A percentile compares a stretch with the other conserved stretches of the same genome.
Evolutionary conservation across 2,329 filamentous ascomycete species (phyloP).

Genomic region (Ceratocystis destructans): DNA sequence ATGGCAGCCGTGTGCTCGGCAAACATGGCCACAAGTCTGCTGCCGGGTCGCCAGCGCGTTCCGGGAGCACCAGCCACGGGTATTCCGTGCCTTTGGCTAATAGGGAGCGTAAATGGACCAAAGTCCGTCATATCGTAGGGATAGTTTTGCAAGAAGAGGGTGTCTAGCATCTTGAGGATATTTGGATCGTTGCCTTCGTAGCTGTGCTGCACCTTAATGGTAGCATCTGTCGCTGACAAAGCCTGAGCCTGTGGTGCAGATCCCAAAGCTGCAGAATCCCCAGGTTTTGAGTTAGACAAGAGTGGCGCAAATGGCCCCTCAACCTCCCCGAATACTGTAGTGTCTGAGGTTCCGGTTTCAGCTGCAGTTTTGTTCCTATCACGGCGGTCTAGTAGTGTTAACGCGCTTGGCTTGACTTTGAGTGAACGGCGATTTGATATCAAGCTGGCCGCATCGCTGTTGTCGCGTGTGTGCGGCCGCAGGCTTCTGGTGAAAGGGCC

Average conservation of each 20-base stretch:
- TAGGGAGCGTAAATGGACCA: constrained; percentile 44
- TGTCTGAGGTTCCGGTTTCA: constrained; percentile 45
- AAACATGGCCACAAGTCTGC: constrained; percentile 74
- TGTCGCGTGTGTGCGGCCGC: not conserved
- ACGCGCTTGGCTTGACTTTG: constrained; percentile 42
- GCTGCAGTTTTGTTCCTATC: constrained; percentile 45
- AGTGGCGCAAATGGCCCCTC: constrained; percentile 38
- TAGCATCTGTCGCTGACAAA: not conserved
- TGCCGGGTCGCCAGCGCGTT: constrained; percentile 60
- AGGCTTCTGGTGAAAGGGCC: not conserved
- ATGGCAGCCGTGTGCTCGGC: constrained; percentile 74
- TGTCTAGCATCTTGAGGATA: constrained; percentile 60
- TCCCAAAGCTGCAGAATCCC: not conserved
- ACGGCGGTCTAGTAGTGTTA: constrained; percentile 45
- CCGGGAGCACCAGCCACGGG: constrained; percentile 33
- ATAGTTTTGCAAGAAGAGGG: constrained; percentile 65
- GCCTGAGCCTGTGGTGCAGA: not conserved
- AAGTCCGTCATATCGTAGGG: constrained; percentile 54
- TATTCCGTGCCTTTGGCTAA: constrained; percentile 30
- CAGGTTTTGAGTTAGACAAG: not conserved
- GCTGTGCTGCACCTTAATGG: constrained; percentile 46
- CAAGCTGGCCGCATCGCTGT: constrained; percentile 17
- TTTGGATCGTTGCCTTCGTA: constrained; percentile 68
- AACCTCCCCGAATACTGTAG: constrained; percentile 47
- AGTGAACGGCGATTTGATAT: constrained; percentile 15